A percentile compares a stretch with the other conserved stretches of the same genome.
Conservation (phyloP, 164 flowering plant genomes). For the Vitis amurensis region DNA sequence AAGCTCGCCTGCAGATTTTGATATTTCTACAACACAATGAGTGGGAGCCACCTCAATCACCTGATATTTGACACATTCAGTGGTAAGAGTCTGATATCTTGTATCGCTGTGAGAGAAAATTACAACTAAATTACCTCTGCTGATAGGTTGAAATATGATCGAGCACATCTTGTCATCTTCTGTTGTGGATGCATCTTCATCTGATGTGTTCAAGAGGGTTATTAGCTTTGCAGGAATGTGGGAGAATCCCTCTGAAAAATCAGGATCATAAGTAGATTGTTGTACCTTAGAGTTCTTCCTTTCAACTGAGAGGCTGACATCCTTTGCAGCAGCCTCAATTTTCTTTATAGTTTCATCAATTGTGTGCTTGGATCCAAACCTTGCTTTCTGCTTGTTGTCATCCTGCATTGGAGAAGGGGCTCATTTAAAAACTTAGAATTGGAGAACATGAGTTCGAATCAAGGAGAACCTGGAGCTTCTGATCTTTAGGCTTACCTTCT, state of each 20-base stretch:
- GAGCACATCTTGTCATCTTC: constrained; percentile 36
- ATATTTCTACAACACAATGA: constrained; percentile 70
- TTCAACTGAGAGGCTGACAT: constrained; percentile 58
- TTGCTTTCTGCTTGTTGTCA: constrained; percentile 47
- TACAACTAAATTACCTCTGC: constrained; percentile 56
- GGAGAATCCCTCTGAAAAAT: not conserved
- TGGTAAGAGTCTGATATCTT: not conserved
- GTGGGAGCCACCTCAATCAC: constrained; percentile 75
- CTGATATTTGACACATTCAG: constrained; percentile 25
- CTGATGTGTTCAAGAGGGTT: constrained; percentile 22
- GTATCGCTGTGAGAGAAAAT: not conserved
- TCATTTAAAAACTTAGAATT: not conserved
- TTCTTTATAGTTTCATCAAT: constrained; percentile 57
- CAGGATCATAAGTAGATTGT: not conserved
- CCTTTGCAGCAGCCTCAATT: constrained; percentile 74
- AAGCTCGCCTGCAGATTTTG: constrained; percentile 63
- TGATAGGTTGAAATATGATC: constrained; percentile 46
- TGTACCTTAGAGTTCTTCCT: constrained; percentile 58
- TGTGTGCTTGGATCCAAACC: constrained; percentile 57
- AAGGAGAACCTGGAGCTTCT: not conserved
- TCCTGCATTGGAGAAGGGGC: constrained; percentile 30
- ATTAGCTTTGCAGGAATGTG: not conserved
- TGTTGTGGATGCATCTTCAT: constrained; percentile 46
- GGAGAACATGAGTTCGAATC: constrained; percentile 1
- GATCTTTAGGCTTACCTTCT: constrained; percentile 39